Base-by-base conservation (phyloP, 805 yeast genomes). In the Pichia exigua region DNA sequence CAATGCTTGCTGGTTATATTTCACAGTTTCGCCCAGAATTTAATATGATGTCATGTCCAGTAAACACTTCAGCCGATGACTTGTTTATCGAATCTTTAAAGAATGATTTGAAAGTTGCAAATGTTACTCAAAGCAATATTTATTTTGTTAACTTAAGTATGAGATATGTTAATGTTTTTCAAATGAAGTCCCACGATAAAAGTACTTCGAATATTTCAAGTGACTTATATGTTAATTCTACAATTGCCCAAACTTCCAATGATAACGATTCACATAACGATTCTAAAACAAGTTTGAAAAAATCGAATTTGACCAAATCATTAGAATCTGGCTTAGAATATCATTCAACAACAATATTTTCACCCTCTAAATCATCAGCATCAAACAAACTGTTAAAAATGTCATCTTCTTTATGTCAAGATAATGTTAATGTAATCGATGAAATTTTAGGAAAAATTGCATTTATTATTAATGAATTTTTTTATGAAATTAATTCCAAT, bases 21-120 rank as follows among this genome's bases (percentile, higher is more conserved):
- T 79, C 77, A 27, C 78, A 76, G 52, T 79, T 71, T 55, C 61
- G 81, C 42, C 78, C 81, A 0, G 83, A 78, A 56, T 79, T 74
- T 57, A 62, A 67, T 15, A 54, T 79, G 27, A 79, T 76, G 66
- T 71, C 81, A 30, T 79, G 83, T 56, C 78, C 81, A 0, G 65
- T 69, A 46, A 69, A 73, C 21, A 71, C 72, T 52, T 13, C 49
- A 9, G 63, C 76, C 35, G 82, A 78, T 53, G 61, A 64, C 8
- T 73, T 69, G 46, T 71, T 78, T 20, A 60, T 68, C 46, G 68
- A 64, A 27, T 63, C 78, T 10, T 74, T 79, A 79, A 74, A 69
- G 51, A 75, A 75, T 54, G 83, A 79, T 57, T 42, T 21, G 11
- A 45, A 45, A 28, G 21, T 45, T 27, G 15, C 5, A 5, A 43